Evolutionary conservation across 805 yeast species (phyloP).

Genomic region (Blastobotrys attinorum): DNA sequence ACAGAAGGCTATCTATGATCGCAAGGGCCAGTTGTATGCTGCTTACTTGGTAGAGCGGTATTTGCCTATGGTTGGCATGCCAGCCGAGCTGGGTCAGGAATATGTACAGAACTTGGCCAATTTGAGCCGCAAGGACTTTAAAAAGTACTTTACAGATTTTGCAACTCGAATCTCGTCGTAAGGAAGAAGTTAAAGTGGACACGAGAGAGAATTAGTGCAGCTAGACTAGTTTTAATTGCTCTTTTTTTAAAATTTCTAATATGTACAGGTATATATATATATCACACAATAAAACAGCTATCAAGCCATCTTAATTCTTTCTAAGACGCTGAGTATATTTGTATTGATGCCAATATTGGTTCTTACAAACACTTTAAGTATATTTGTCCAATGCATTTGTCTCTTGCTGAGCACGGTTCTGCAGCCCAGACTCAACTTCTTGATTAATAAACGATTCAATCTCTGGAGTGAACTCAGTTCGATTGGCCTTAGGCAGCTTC

Average conservation of each 20-base stretch:
- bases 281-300: neutral
- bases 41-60: slow-evolving; percentile 45
- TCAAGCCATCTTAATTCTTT: neutral
- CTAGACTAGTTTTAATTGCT: neutral
- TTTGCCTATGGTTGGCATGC: slow-evolving; percentile 48
- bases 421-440: slow-evolving; percentile 21
- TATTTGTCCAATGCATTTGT: slow-evolving; percentile 15
- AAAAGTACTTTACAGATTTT: slow-evolving; percentile 54
- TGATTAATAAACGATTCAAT: slow-evolving; percentile 46
- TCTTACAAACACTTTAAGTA: slow-evolving; percentile 1
- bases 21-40: slow-evolving; percentile 40
- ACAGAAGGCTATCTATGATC: slow-evolving; percentile 52
- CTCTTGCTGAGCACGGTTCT: slow-evolving; percentile 20
- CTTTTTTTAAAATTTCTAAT: neutral
- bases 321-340: neutral
- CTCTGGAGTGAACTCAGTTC: slow-evolving; percentile 40
- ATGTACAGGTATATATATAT: slow-evolving; percentile 1
- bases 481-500: slow-evolving; percentile 26
- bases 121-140: slow-evolving; percentile 54
- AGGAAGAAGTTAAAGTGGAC: no score
- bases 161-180: slow-evolving; percentile 24
- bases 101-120: slow-evolving; percentile 52
- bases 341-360: neutral
- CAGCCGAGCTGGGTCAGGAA: slow-evolving; percentile 50
- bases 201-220: neutral